phyloP scores from a whole-genome alignment of 2,329 filamentous ascomycete genomes.

The Tympanopsis confertula region DNA sequence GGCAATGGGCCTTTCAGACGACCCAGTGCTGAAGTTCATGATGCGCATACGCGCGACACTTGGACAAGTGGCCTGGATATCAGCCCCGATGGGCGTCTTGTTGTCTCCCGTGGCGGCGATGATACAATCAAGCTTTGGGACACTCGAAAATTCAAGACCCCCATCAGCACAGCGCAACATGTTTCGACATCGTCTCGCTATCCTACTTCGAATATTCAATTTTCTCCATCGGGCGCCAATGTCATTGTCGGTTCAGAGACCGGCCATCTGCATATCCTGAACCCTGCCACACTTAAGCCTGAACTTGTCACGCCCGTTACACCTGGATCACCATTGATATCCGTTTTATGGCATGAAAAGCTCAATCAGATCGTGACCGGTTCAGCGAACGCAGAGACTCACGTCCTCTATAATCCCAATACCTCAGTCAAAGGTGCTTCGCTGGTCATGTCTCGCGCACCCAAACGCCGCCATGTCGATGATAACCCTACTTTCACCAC shows the following conservation, averaged over 20 bases:
- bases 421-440: slow-evolving; percentile 47
- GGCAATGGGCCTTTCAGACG: slow-evolving; percentile 52
- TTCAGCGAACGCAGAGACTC: slow-evolving; percentile 51
- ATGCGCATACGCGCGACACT: slow-evolving; percentile 46
- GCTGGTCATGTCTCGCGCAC: slow-evolving; percentile 51
- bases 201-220: slow-evolving; percentile 55
- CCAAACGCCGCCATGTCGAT: slow-evolving; percentile 56
- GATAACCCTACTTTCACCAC: slow-evolving; percentile 44
- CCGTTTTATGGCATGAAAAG: slow-evolving; percentile 52
- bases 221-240: slow-evolving; percentile 39
- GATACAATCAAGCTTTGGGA: slow-evolving; percentile 62
- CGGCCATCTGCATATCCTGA: slow-evolving; percentile 57
- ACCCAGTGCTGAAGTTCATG: slow-evolving; percentile 47
- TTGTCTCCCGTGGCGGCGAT: slow-evolving; percentile 49
- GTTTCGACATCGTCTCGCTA: slow-evolving; percentile 47
- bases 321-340: slow-evolving; percentile 45
- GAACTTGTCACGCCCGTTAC: slow-evolving; percentile 53
- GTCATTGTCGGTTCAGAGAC: slow-evolving; percentile 52
- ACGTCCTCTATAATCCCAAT: slow-evolving; percentile 53
- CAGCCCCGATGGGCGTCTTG: slow-evolving; percentile 49
- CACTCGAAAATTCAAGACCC: slow-evolving; percentile 56
- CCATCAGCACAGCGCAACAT: slow-evolving; percentile 44
- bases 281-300: slow-evolving; percentile 50
- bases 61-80: slow-evolving; percentile 58
- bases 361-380: slow-evolving; percentile 60